These are phyloP conservation scores for Fusarium illudens DNA, from an alignment of 2,329 filamentous ascomycete genomes.

Conservation along the genomic window DNA sequence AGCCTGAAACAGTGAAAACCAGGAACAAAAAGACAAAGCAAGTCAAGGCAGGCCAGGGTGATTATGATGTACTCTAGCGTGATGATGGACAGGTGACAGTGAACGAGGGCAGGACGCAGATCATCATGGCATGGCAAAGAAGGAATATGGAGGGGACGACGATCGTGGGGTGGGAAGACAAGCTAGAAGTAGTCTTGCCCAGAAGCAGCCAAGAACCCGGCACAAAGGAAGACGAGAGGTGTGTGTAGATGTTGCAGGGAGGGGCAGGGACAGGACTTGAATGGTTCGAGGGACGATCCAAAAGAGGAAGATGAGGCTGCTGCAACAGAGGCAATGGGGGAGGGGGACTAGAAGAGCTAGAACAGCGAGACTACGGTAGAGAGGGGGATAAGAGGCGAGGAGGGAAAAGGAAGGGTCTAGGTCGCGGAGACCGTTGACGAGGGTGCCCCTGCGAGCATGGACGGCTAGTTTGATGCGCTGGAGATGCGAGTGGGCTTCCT, in stretches of 20 bases:
- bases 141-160: conserved; percentile 14
- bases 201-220: conserved; percentile 20
- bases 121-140: conserved; percentile 23
- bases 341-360: conserved; percentile 9
- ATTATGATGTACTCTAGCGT: conserved; percentile 1
- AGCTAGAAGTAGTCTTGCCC: conserved; percentile 34
- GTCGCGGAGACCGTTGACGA: conserved; percentile 23
- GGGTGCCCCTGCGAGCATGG: conserved; percentile 26
- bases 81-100: neutral
- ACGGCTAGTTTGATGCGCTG: conserved; percentile 7
- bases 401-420: conserved; percentile 2
- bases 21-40: neutral
- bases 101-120: conserved; percentile 9
- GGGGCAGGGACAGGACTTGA: conserved; percentile 5
- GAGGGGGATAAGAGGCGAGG: neutral
- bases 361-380: conserved; percentile 2
- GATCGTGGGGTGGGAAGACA: conserved; percentile 19
- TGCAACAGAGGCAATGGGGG: neutral
- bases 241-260: conserved; percentile 4
- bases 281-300: conserved; percentile 7
- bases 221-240: conserved; percentile 17
- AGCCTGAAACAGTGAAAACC: conserved; percentile 15
- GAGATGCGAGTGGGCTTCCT: conserved; percentile 1
- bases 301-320: conserved; percentile 22
- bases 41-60: neutral